phyloP scores from a whole-genome alignment of 1,284 basidiomycete genomes.

The Cryptococcus maquisensis region DNA sequence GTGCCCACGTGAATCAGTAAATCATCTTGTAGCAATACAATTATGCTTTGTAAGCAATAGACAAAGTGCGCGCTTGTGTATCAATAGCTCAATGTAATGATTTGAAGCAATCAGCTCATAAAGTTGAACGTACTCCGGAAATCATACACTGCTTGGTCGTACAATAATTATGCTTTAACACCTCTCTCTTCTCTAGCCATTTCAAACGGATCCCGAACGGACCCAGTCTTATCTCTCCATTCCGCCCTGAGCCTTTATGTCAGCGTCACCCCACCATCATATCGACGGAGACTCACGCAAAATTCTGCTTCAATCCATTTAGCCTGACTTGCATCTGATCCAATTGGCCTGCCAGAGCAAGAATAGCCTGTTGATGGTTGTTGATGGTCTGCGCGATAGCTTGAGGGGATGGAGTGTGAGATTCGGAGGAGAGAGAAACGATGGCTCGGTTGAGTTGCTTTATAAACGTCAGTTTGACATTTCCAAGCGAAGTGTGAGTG shows the following conservation, averaged over 20 bases:
- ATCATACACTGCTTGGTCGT: not conserved
- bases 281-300: conserved; percentile 25
- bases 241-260: conserved; percentile 18
- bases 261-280: not conserved
- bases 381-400: conserved; percentile 43
- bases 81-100: too few relatives aligned
- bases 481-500: not conserved
- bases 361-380: conserved; percentile 41
- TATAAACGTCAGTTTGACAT: conserved; percentile 3
- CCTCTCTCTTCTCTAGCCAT: conserved; percentile 41
- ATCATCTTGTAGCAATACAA: not conserved
- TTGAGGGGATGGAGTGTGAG: conserved; percentile 35
- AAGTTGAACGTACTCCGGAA: not conserved
- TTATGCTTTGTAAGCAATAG: not conserved
- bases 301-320: conserved; percentile 27
- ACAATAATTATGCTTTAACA: conserved; percentile 16
- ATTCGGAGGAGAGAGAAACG: conserved; percentile 26
- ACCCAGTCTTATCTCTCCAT: conserved; percentile 36
- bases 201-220: conserved; percentile 45
- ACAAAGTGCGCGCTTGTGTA: too few relatives aligned
- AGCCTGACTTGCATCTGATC: conserved; percentile 36
- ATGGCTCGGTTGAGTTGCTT: conserved; percentile 39
- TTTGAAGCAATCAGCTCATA: too few relatives aligned
- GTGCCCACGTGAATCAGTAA: not conserved
- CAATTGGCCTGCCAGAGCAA: conserved; percentile 37